Evolutionary conservation across 768 basidiomycete genomes (phyloP).

Genomic region (Tylopilus subfusipes): DNA sequence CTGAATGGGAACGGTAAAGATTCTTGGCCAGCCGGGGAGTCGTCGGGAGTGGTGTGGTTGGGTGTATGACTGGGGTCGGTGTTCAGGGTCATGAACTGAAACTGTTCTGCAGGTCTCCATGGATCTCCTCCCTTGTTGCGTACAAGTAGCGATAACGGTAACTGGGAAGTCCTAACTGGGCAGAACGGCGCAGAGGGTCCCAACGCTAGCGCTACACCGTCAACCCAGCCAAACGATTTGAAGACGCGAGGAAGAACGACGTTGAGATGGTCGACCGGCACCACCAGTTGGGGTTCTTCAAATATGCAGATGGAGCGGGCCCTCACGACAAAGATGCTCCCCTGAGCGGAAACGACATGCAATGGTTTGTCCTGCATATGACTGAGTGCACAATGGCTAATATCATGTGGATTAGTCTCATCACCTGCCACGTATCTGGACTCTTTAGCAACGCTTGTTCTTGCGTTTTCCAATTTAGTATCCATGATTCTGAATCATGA

Average conservation of each 20-base stretch:
- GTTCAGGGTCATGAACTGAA: slow-evolving; percentile 51
- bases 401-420: slow-evolving; percentile 1
- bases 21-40: slow-evolving; percentile 13
- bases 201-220: slow-evolving; percentile 46
- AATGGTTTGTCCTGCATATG: slow-evolving; percentile 44
- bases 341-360: slow-evolving; percentile 47
- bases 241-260: slow-evolving; percentile 33
- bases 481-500: slow-evolving; percentile 44
- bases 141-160: slow-evolving; percentile 47
- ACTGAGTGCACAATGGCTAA: slow-evolving; percentile 8
- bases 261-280: slow-evolving; percentile 13
- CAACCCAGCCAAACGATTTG: slow-evolving; percentile 66
- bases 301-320: slow-evolving; percentile 59
- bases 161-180: neutral
- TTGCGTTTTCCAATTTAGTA: slow-evolving; percentile 53
- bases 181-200: neutral
- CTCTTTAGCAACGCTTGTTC: slow-evolving; percentile 47
- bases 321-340: slow-evolving; percentile 53
- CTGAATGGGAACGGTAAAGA: slow-evolving; percentile 49
- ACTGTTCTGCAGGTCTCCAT: slow-evolving; percentile 47
- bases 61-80: slow-evolving; percentile 25
- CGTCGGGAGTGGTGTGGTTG: neutral
- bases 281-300: slow-evolving; percentile 40
- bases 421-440: slow-evolving; percentile 32
- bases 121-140: slow-evolving; percentile 60